Percentiles rank a stretch among this genome's conserved stretches.
phyloP scores from a whole-genome alignment of 108 stramenopile genomes.

The Bacterosira constricta region DNA sequence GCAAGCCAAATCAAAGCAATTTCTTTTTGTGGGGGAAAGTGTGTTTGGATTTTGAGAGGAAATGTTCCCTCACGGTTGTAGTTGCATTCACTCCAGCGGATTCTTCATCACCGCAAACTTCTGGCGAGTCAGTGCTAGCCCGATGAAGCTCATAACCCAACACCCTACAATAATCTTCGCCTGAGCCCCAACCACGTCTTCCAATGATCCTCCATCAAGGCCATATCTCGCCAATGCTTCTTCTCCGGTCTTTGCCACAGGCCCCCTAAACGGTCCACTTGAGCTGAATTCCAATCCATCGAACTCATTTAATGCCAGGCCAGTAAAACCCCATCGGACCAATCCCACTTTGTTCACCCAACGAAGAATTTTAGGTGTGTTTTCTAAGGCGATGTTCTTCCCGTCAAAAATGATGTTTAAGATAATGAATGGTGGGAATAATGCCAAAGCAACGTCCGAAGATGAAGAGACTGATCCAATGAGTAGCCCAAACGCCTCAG shows the following conservation, averaged over 20 bases:
- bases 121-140: slow-evolving; percentile 71
- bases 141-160: slow-evolving; percentile 77
- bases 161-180: slow-evolving; percentile 60
- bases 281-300: slow-evolving; percentile 76
- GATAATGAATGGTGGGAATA: slow-evolving; percentile 85
- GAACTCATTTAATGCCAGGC: slow-evolving; percentile 87
- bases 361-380: slow-evolving; percentile 67
- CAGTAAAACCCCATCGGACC: slow-evolving; percentile 86
- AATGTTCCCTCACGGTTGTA: not conserved
- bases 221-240: slow-evolving; percentile 84
- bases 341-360: slow-evolving; percentile 79
- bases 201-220: slow-evolving; percentile 56
- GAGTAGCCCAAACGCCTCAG: slow-evolving; percentile 73
- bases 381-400: slow-evolving; percentile 83
- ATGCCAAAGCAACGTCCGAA: slow-evolving; percentile 77
- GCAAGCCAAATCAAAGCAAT: not conserved
- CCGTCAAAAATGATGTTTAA: slow-evolving; percentile 93
- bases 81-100: not conserved
- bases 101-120: slow-evolving; percentile 68
- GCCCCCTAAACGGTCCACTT: slow-evolving; percentile 75
- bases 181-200: slow-evolving; percentile 67
- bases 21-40: not conserved
- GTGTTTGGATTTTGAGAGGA: not conserved
- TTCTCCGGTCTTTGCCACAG: slow-evolving; percentile 75
- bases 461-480: slow-evolving; percentile 71